Base-by-base conservation (phyloP, 1,284 basidiomycete genomes). In the Microbotryum silenes-acaulis region DNA sequence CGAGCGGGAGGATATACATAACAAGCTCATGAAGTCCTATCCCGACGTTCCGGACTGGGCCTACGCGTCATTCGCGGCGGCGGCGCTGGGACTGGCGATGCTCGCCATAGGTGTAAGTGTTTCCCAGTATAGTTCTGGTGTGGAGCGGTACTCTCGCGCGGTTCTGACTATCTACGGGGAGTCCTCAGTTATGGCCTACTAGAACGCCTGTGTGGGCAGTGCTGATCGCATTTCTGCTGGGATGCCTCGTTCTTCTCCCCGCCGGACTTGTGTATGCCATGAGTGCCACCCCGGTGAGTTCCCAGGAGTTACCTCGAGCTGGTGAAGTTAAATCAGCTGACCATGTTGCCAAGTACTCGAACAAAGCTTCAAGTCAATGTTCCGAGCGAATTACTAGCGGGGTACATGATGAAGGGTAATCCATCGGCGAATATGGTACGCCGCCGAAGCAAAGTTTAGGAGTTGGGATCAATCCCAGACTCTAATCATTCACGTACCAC, bases 31-130 rank as follows among this genome's bases (percentile, higher is more conserved):
- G 94, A 80, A 85, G 60, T 83, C 86, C 64, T 98, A 98, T 74
- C 87, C 86, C 0, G 90, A 96, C 71, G 91, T 97, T 0, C 94
- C 94, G 0, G 85, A 93, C 73, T 97, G 91, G 91, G 87, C 83
- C 93, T 97, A 92, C 72, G 59, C 79, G 1, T 62, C 78, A 27
- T 80, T 85, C 10, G 84, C 91, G 65, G 74, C 83, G 5, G 72
- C 85, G 6, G 89, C 87, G 70, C 86, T 92, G 73, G 74, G 80
- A 20, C 68, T 96, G 55, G 85, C 85, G 54, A 81, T 97, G 60
- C 77, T 90, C 12, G 81, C 86, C 23, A 83, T 89, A 20, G 88
- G 91, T 79, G 89, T 88, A 62, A 44, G 78, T 73, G 57, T 20
- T 54, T 63, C 42, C 4, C 47, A 23, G 1, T 20, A 0, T n/a